Base-by-base conservation (phyloP, 768 basidiomycete species). In the Gymnopilus junonius region DNA sequence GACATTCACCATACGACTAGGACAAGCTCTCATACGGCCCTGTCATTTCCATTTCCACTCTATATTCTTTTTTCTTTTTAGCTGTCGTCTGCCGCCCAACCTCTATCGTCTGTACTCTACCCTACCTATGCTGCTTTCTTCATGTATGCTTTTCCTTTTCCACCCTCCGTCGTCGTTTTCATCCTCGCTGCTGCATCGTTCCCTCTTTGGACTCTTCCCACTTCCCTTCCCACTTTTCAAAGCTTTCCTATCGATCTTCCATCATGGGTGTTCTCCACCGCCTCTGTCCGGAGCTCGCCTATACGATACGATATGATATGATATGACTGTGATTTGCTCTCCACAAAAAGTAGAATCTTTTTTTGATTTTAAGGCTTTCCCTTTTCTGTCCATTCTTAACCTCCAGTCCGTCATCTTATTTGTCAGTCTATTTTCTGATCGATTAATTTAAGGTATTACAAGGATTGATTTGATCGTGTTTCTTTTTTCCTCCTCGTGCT, bases 381-480 rank as follows among this genome's bases (percentile, higher is more conserved):
- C 42, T 23, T 48, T 32, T 43, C 40, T 37, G 40, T 21, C 17
- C 32, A 23, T 29, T 17, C 34, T 42, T 55, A 55, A 11, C 23
- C 32, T 43, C 31, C 29, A 23, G 46, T 20, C 57, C 55, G 57
- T 55, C 57, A 43, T 58, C 62, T 48, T 59, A 55, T 59, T 50
- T 39, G 34, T 53, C 21, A 5, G 31, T 37, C 34, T 66, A 63
- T 63, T 54, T 63, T 61, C 59, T 32, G 48, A 51, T 29, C 54
- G 60, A 59, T 64, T 67, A 67, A 67, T 67, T 62, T 67, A 67
- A 59, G 66, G 66, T 67, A 67, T 51, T 57, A 58, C 48, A 35
- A 62, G 43, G 57, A 45, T 59, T 59, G 42, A 21, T 48, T 58
- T 51, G 48, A 14, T 51, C 32, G 12, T 51, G 15, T 11, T 51